phyloP scores from a whole-genome alignment of 176 grass and related monocot genomes.

The Stipa capillata region DNA sequence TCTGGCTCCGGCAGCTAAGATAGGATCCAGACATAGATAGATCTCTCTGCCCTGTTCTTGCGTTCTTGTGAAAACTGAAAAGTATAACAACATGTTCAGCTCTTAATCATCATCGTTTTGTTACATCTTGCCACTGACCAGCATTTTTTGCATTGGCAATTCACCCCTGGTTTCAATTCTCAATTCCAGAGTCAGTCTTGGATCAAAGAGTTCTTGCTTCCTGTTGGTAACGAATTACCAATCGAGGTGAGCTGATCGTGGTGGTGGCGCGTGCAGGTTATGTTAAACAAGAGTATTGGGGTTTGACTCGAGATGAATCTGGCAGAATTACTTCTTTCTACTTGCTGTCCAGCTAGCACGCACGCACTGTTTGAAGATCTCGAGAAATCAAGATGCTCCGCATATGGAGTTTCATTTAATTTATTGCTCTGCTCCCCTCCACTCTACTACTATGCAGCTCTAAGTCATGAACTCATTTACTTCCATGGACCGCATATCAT shows the following conservation, averaged over 20 bases:
- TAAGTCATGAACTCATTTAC: constrained; percentile 21
- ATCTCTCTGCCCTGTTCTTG: constrained; percentile 10
- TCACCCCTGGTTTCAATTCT: background rate
- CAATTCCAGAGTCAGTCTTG: background rate
- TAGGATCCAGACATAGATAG: constrained; percentile 30
- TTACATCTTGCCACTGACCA: background rate
- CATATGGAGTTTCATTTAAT: background rate
- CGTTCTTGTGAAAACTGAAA: background rate
- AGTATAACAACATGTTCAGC: background rate
- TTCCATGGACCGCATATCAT: background rate
- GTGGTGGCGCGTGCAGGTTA: too few relatives aligned
- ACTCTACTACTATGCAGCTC: background rate
- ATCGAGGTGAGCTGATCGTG: background rate
- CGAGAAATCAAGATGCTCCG: background rate
- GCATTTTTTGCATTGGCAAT: background rate
- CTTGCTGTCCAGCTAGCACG: constrained; percentile 10
- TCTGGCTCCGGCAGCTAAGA: background rate
- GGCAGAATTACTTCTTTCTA: background rate
- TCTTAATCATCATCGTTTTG: background rate
- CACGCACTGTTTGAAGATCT: constrained; percentile 38
- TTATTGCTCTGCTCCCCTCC: background rate
- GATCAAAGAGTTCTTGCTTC: background rate
- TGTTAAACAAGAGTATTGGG: background rate
- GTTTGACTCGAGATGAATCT: constrained; percentile 22
- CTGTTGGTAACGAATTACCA: background rate